Conservation (phyloP, 192 early-diverging fungal species). For the Podochytrium sp. region DNA sequence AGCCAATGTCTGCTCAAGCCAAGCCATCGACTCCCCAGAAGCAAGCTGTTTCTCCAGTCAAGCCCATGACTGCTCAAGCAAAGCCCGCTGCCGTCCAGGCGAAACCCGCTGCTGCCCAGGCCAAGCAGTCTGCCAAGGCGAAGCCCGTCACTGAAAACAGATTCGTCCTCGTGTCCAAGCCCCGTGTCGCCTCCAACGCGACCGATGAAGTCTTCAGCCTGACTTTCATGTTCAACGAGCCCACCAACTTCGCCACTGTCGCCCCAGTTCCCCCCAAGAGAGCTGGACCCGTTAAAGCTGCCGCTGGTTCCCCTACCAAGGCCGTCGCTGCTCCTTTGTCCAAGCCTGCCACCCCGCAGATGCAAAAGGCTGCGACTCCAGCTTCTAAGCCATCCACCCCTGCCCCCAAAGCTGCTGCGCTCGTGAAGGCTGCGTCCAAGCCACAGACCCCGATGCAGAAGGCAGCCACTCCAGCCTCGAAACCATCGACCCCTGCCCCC, state of each 20-base stretch:
- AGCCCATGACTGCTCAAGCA: background rate
- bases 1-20: background rate
- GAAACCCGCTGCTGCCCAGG: slow-evolving; percentile 5
- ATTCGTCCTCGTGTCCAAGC: background rate
- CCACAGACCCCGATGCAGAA: slow-evolving; percentile 12
- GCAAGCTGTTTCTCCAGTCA: background rate
- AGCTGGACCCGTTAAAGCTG: slow-evolving; percentile 9
- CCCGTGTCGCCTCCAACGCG: background rate
- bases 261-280: slow-evolving; percentile 20
- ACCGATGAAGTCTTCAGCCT: slow-evolving; percentile 25
- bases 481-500: background rate
- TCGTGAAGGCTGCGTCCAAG: background rate
- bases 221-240: slow-evolving; percentile 19
- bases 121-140: background rate
- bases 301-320: slow-evolving; percentile 1
- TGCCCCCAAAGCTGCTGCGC: slow-evolving; percentile 15
- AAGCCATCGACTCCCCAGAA: background rate
- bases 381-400: background rate
- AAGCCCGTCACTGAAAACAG: background rate
- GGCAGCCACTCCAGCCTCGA: background rate
- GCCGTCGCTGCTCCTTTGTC: slow-evolving; percentile 11
- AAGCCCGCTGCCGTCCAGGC: background rate
- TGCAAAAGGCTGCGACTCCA: background rate
- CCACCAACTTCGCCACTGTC: background rate
- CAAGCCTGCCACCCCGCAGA: slow-evolving; percentile 5